Percentiles rank a stretch among this genome's conserved stretches.
Conservation (phyloP, 2,329 filamentous ascomycete genomes). For the Myrmaecium sp. region DNA sequence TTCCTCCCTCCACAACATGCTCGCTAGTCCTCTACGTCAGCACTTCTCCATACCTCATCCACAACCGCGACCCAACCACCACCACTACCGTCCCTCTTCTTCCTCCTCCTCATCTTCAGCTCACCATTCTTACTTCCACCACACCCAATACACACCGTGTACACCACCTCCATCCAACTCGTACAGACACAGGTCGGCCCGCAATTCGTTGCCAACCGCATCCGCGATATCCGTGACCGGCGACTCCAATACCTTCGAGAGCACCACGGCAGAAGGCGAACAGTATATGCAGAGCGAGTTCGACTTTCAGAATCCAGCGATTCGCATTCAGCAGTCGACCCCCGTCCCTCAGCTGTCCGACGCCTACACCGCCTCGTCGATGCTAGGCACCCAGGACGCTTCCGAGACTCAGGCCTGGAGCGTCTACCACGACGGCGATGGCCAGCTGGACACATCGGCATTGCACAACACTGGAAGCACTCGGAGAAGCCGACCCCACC, state of each 20-base stretch:
- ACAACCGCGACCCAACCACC: conserved; percentile 4
- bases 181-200: conserved; percentile 1
- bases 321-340: conserved; percentile 24
- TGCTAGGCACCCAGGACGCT: conserved; percentile 15
- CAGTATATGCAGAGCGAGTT: conserved; percentile 6
- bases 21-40: too few species aligned
- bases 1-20: conserved; percentile 4
- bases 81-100: conserved; percentile 1
- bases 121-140: too few species aligned
- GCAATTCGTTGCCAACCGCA: conserved; percentile 1
- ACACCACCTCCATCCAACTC: conserved; percentile 3
- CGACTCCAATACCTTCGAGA: not conserved
- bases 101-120: conserved; percentile 4
- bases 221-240: not conserved
- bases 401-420: conserved; percentile 16
- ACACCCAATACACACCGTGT: conserved; percentile 1
- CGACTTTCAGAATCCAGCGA: conserved; percentile 19
- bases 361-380: conserved; percentile 10
- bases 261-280: conserved; percentile 2
- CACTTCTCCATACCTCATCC: too few species aligned
- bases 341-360: conserved; percentile 17
- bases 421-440: conserved; percentile 13
- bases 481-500: conserved; percentile 15
- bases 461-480: conserved; percentile 7
- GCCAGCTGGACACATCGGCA: conserved; percentile 7